phyloP scores from a whole-genome alignment of 2,329 filamentous ascomycete species.

The Epichloe typhina region DNA sequence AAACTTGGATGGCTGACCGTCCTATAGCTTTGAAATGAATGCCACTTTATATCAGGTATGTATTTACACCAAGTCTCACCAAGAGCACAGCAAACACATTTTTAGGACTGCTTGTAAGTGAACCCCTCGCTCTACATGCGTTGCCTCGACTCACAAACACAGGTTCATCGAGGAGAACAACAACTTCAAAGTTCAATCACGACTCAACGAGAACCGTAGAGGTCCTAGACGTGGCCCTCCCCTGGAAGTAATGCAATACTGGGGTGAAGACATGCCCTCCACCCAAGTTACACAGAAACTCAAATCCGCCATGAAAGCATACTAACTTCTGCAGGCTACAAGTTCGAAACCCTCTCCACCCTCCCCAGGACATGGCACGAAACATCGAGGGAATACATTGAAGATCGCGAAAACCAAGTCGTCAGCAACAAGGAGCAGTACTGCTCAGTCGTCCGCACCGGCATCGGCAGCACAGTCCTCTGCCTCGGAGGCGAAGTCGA shows the following conservation, averaged over 20 bases:
- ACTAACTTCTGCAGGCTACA: constrained; percentile 54
- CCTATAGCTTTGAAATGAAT: constrained; percentile 70
- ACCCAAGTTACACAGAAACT: background rate
- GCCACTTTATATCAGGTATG: constrained; percentile 78
- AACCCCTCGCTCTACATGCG: background rate
- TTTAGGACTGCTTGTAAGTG: constrained; percentile 40
- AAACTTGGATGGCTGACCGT: background rate
- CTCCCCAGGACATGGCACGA: constrained; percentile 63
- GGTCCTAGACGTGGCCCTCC: constrained; percentile 30
- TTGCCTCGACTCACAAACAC: constrained; percentile 1
- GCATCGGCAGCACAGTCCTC: constrained; percentile 61
- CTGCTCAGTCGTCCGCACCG: constrained; percentile 84
- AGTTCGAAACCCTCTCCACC: constrained; percentile 81
- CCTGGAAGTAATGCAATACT: constrained; percentile 82
- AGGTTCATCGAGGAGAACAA: constrained; percentile 94
- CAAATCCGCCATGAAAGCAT: background rate
- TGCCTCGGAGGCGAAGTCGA: constrained; percentile 92
- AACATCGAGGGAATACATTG: constrained; percentile 63
- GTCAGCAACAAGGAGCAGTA: constrained; percentile 92
- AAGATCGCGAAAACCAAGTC: constrained; percentile 52
- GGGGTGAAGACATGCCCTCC: constrained; percentile 44
- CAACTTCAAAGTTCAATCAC: constrained; percentile 51
- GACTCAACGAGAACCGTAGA: constrained; percentile 36
- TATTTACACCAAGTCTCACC: constrained; percentile 11
- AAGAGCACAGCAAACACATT: constrained; percentile 6